Evolutionary conservation across 2,329 filamentous ascomycete genomes (phyloP).

Genomic region (Sarocladium oryzae): DNA sequence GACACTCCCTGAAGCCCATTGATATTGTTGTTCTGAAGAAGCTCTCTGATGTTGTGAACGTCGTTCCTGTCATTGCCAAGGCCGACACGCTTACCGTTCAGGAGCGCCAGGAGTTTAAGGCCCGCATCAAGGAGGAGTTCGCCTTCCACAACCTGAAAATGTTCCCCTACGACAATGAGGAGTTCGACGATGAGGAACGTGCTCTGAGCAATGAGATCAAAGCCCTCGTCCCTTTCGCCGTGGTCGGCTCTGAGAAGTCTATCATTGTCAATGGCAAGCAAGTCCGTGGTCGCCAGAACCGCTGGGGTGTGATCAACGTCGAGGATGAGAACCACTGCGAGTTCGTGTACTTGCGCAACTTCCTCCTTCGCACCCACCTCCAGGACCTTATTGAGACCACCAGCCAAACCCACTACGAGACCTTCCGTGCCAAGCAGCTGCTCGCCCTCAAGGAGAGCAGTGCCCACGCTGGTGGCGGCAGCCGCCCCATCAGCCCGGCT

Average conservation of each 20-base stretch:
- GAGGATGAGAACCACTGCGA: conserved; percentile 99
- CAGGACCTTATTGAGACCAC: conserved; percentile 99
- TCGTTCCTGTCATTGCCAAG: conserved; percentile 98
- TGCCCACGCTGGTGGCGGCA: conserved; percentile 64
- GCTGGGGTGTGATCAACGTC: conserved; percentile 99
- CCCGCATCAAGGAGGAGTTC: conserved; percentile 99
- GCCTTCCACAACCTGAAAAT: conserved; percentile 99
- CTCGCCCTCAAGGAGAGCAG: conserved; percentile 97
- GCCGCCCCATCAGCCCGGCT: conserved; percentile 91
- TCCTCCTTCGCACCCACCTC: conserved; percentile 94
- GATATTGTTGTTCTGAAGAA: conserved; percentile 99
- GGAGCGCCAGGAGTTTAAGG: conserved; percentile 95
- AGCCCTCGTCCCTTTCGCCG: conserved; percentile 93
- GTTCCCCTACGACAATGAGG: conserved; percentile 99
- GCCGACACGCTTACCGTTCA: conserved; percentile 93
- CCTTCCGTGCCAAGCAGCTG: conserved; percentile 98
- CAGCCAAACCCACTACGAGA: conserved; percentile 99
- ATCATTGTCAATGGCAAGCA: conserved; percentile 97
- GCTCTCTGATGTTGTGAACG: conserved; percentile 97
- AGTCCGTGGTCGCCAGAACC: conserved; percentile 95
- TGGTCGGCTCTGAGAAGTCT: conserved; percentile 95
- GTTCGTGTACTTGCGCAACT: conserved; percentile 97
- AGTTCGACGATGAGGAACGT: conserved; percentile 95
- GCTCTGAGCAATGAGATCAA: conserved; percentile 93
- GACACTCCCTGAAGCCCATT: conserved; percentile 97